Evolutionary conservation across 345 rosid species (phyloP), one percentile per base, ranked within the genome.

Genomic region (Brassica rapa): DNA sequence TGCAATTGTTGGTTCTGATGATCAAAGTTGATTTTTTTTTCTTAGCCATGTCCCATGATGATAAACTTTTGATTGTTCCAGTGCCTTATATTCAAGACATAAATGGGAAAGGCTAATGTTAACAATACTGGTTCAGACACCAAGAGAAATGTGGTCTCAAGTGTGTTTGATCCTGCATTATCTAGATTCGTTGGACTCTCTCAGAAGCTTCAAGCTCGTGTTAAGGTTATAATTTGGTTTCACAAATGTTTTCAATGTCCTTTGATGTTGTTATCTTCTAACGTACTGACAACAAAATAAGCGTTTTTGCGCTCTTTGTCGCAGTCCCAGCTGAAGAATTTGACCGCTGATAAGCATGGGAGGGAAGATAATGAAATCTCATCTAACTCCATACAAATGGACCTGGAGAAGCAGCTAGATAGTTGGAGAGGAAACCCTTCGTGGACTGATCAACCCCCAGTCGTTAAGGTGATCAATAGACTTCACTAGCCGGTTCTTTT

Each of bases 341-440:
- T 88, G 62, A 72, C 68, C 25, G 82, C 72, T 72, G 79, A 80
- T 77, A 83, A 79, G 56, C 82, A 83, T 6, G 74, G 80, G 80
- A 79, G 35, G 80, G 86, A 83, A 78, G 86, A 78, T 65, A 84
- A 68, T 73, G 85, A 64, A 67, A 10, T 2, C 23, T 68, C 81
- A 21, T 62, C 89, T 51, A 69, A 68, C 41, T 84, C 82, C 4
- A 62, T 85, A 15, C 83, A 82, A 71, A 62, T 85, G 27, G 86
- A 87, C 83, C 74, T 87, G 25, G 91, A 92, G 80, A 87, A 83
- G 65, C 97, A 94, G 67, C 46, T 94, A 76, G 87, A 80, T 78
- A 67, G 63, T 69, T 94, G 98, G 98, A 89, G 88, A 84, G 93
- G 82, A 74, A 91, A 91, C 78, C 86, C 97, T 25, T 82, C 85